phyloP scores from a whole-genome alignment of 129 eudicot genomes.

The carrot (Daucus carota) region DNA sequence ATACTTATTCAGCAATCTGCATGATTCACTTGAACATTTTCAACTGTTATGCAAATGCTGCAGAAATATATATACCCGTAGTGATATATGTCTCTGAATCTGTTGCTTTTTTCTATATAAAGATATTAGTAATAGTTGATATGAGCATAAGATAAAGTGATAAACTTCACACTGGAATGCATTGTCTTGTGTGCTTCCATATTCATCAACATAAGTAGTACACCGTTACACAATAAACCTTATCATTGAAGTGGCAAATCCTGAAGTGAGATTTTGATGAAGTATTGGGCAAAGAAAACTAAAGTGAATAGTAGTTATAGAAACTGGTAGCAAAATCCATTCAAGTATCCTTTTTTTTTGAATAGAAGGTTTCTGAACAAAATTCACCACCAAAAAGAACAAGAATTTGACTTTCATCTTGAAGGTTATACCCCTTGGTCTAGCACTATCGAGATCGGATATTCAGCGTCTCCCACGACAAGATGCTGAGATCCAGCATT shows the following conservation, averaged over 20 bases:
- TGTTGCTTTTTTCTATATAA: not conserved
- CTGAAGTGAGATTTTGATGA: not conserved
- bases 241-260: not conserved
- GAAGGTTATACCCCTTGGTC: not conserved
- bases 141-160: not conserved
- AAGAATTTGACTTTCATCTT: not conserved
- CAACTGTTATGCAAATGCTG: not conserved
- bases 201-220: not conserved
- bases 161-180: not conserved
- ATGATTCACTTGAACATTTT: not conserved
- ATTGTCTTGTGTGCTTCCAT: not conserved
- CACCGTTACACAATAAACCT: not conserved
- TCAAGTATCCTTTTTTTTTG: not conserved
- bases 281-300: not conserved
- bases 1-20: not conserved
- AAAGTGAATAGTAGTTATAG: not conserved
- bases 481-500: constrained; percentile 29
- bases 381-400: not conserved
- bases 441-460: constrained; percentile 20
- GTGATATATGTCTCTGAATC: not conserved
- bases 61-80: not conserved
- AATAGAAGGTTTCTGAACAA: not conserved
- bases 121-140: not conserved
- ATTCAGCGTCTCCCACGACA: constrained; percentile 31
- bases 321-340: not conserved